These are phyloP conservation scores for Fusarium sp. DNA, from an alignment of 2,329 filamentous ascomycete species.

Conservation along the genomic window DNA sequence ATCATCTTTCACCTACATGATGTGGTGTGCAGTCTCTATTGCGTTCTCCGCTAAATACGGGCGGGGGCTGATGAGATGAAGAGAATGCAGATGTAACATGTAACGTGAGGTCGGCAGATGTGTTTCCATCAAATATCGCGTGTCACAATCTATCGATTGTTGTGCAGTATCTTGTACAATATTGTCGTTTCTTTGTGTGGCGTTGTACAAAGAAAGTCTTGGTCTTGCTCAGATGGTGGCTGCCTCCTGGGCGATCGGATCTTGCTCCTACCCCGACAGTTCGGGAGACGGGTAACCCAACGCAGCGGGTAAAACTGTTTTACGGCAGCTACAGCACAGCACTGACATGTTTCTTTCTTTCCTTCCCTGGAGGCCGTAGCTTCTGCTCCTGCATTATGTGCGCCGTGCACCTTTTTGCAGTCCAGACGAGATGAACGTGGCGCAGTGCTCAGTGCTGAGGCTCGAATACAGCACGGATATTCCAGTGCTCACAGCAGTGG, in stretches of 20 bases:
- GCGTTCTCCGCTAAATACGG: conserved; percentile 7
- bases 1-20: conserved; percentile 33
- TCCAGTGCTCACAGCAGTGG: neutral
- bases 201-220: neutral
- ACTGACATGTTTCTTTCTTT: conserved; percentile 14
- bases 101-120: conserved; percentile 2
- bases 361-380: neutral
- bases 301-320: conserved; percentile 3
- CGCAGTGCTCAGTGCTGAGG: conserved; percentile 25
- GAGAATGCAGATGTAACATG: conserved; percentile 10
- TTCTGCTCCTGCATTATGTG: conserved; percentile 5
- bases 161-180: conserved; percentile 1
- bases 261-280: conserved; percentile 25
- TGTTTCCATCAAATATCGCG: conserved; percentile 6
- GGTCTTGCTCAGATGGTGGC: neutral
- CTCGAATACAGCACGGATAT: neutral
- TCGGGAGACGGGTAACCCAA: conserved; percentile 2
- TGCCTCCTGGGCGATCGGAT: conserved; percentile 25
- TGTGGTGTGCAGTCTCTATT: conserved; percentile 11
- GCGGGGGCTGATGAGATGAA: conserved; percentile 20
- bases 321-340: conserved; percentile 16
- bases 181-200: neutral
- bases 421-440: conserved; percentile 35
- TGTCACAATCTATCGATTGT: conserved; percentile 7
- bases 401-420: conserved; percentile 23